Evolutionary conservation across 2,329 filamentous ascomycete species (phyloP).

Genomic region (Xylaria sp.): DNA sequence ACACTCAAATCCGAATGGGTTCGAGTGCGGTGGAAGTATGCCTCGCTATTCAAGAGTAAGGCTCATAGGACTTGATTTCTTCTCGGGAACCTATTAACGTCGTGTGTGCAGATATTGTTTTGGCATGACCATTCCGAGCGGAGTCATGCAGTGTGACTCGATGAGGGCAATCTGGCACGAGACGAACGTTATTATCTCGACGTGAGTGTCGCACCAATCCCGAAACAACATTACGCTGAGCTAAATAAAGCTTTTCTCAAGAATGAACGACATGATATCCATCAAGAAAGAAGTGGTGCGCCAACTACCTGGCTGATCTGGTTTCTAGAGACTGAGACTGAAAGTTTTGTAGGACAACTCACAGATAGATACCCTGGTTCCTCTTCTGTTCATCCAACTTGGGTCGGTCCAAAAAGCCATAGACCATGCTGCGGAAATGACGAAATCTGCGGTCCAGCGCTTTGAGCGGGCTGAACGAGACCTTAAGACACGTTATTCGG

Average conservation of each 20-base stretch:
- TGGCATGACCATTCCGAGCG: neutral
- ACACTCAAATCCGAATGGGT: slow-evolving; percentile 3
- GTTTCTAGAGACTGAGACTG: too few species aligned
- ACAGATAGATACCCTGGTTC: slow-evolving; percentile 10
- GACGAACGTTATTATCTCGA: slow-evolving; percentile 11
- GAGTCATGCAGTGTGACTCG: neutral
- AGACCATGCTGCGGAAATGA: neutral
- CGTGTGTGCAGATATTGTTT: too few species aligned
- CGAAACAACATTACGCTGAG: too few species aligned
- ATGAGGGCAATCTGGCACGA: slow-evolving; percentile 15
- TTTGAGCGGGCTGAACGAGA: neutral
- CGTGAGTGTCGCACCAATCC: too few species aligned
- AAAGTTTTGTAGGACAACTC: neutral
- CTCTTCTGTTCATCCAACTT: neutral
- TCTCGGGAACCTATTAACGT: too few species aligned
- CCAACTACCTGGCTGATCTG: too few species aligned
- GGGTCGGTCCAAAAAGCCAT: slow-evolving; percentile 2
- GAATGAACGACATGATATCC: slow-evolving; percentile 14
- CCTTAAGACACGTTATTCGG: too few species aligned
- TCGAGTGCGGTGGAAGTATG: slow-evolving; percentile 3
- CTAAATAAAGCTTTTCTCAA: neutral
- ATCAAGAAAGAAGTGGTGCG: slow-evolving; percentile 21
- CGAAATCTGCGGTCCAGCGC: neutral
- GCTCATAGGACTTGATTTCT: too few species aligned
- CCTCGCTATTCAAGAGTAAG: too few species aligned